Evolutionary conservation across 2,329 filamentous ascomycete species (phyloP).

Genomic region (Onygena corvina): DNA sequence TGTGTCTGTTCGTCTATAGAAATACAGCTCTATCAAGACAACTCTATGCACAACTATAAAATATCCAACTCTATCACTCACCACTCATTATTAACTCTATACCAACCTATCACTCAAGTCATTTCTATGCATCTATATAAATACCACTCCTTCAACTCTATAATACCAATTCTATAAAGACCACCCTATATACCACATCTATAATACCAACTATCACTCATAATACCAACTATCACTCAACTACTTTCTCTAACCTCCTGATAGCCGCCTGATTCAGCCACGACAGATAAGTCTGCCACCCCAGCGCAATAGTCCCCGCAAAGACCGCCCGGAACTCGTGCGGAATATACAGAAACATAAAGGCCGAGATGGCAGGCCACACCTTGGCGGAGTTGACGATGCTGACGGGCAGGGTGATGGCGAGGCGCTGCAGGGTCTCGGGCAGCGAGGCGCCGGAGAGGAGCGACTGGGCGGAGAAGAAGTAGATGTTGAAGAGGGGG

Average conservation of each 20-base stretch:
- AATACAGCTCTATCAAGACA: not conserved
- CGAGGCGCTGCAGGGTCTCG: conserved; percentile 58
- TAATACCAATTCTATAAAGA: not conserved
- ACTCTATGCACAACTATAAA: not conserved
- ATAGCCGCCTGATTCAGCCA: conserved; percentile 66
- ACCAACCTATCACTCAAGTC: no score
- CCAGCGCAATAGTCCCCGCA: conserved; percentile 64
- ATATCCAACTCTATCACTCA: no score
- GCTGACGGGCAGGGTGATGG: conserved; percentile 62
- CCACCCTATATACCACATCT: not conserved
- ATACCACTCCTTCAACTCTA: not conserved
- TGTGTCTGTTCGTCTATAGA: no score
- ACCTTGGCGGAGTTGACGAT: conserved; percentile 71
- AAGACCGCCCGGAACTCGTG: conserved; percentile 72
- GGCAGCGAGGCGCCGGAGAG: conserved; percentile 54
- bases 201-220: no score
- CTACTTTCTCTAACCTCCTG: conserved; percentile 23
- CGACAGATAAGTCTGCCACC: conserved; percentile 86
- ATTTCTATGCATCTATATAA: not conserved
- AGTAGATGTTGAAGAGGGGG: conserved; percentile 70
- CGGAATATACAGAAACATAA: conserved; percentile 74
- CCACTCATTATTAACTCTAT: no score
- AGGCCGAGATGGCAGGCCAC: conserved; percentile 77
- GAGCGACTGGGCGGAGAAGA: conserved; percentile 68
- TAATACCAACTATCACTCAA: no score